Percentiles rank a stretch among this genome's conserved stretches.
These are phyloP conservation scores for Oxyria digyna DNA, from an alignment of 148 eudicot genomes.

Conservation along the genomic window DNA sequence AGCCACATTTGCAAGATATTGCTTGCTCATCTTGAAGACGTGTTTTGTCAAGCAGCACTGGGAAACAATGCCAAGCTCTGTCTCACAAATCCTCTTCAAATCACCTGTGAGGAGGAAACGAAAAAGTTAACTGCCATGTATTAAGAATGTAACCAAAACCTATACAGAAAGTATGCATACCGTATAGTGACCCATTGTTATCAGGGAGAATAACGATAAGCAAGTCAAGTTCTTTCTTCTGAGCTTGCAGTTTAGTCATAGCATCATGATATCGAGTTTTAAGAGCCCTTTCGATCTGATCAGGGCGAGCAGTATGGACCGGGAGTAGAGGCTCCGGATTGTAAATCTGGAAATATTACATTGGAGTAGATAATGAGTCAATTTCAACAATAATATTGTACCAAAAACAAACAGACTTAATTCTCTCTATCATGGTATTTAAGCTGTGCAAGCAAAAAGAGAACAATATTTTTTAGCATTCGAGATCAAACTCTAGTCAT, in stretches of 20 bases:
- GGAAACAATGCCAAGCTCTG: constrained; percentile 74
- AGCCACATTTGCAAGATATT: constrained; percentile 61
- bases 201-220: constrained; percentile 72
- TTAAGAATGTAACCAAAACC: not conserved
- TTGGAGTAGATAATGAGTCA: not conserved
- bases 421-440: constrained; percentile 84
- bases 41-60: constrained; percentile 77
- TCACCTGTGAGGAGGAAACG: constrained; percentile 32
- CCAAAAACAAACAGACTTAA: too few species aligned
- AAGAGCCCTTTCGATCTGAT: constrained; percentile 58
- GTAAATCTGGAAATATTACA: constrained; percentile 23
- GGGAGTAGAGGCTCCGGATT: constrained; percentile 56
- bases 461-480: not conserved
- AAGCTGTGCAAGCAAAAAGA: constrained; percentile 26
- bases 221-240: constrained; percentile 46
- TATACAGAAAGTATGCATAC: constrained; percentile 18
- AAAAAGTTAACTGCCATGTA: not conserved
- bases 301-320: constrained; percentile 42
- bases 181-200: constrained; percentile 82
- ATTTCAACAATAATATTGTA: too few species aligned
- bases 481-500: not conserved
- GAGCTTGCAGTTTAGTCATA: constrained; percentile 34
- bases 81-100: constrained; percentile 74
- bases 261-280: constrained; percentile 51
- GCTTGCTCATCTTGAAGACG: constrained; percentile 51